phyloP scores from a whole-genome alignment of 2,329 filamentous ascomycete species.

The Fusarium sp. region DNA sequence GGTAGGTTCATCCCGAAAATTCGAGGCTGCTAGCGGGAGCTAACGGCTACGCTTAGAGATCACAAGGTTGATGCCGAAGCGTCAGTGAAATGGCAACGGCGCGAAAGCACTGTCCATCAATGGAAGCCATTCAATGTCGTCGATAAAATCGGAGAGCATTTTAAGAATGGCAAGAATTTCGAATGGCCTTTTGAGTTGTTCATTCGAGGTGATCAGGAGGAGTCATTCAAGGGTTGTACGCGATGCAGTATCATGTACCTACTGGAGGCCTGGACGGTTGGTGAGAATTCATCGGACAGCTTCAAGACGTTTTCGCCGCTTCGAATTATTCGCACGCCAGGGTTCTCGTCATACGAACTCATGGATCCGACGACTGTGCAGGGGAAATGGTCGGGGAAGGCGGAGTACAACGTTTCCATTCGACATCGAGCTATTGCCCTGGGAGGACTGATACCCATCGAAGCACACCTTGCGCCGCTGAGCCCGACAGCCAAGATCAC shows the following conservation, averaged over 20 bases:
- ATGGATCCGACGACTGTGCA: slow-evolving; percentile 1
- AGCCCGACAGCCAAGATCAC: neutral
- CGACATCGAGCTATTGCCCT: slow-evolving; percentile 1
- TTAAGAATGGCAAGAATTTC: neutral
- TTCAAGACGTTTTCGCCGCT: neutral
- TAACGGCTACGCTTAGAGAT: neutral
- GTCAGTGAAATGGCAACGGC: neutral
- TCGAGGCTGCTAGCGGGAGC: neutral
- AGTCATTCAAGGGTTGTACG: neutral
- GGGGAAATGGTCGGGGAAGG: neutral
- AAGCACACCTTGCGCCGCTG: neutral
- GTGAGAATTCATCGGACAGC: neutral
- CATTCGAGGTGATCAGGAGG: neutral
- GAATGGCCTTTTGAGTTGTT: neutral
- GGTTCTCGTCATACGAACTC: slow-evolving; percentile 6
- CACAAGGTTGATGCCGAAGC: neutral
- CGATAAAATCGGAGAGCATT: accelerated
- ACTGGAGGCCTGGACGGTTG: neutral
- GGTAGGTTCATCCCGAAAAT: neutral
- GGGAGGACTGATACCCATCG: neutral
- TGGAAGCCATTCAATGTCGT: neutral
- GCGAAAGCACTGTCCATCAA: neutral
- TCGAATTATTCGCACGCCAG: neutral
- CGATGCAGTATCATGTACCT: neutral
- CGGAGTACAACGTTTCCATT: neutral